Evolutionary conservation across 768 basidiomycete genomes (phyloP), one percentile per base, ranked within the genome.

Genomic region (Pleurotus cornucopiae): DNA sequence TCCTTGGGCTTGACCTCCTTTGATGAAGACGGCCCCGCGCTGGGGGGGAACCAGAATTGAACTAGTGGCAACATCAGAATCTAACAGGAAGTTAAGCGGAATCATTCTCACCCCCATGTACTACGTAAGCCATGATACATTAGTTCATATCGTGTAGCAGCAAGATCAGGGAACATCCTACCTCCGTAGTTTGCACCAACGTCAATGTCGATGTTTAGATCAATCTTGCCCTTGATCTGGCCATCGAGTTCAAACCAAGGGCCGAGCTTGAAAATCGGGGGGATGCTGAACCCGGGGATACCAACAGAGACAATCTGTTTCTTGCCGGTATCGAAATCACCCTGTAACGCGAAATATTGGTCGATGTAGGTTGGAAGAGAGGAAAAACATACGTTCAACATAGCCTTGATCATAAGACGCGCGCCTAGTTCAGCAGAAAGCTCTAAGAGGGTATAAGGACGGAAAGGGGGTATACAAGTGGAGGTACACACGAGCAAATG

Each of bases 191-290:
- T 53, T 34, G 41, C 34, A 5, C 51, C 51, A 18, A 53, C 51
- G 23, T 53, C 51, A 41, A 53, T 41, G 23, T 53, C 51, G 14
- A 53, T 39, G 39, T 53, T 41, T 20, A 53, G 37, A 38, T 53
- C 51, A 12, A 53, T 37, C 14, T 39, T 21, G 5, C 37, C 51
- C 38, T 53, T 53, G 37, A 53, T 23, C 3, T 41, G 38, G 5
- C 38, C 51, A 9, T 53, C 51, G 23, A 53, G 39, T 23, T 53
- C 51, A 41, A 53, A 53, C 51, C 51, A 53, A 16, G 51, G 51
- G 38, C 51, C 51, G 23, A 53, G 51, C 4, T n/a, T 41, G 9
- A 53, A 40, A 21, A 53, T 23, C 21, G 51, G 38, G 13, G 51
- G 51, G 39, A 53, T 41, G 23, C 51, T 41, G 18, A 53, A 25